Evolutionary conservation across 2,329 filamentous ascomycete genomes (phyloP).

Genomic region (Arthrinium puccinioides): DNA sequence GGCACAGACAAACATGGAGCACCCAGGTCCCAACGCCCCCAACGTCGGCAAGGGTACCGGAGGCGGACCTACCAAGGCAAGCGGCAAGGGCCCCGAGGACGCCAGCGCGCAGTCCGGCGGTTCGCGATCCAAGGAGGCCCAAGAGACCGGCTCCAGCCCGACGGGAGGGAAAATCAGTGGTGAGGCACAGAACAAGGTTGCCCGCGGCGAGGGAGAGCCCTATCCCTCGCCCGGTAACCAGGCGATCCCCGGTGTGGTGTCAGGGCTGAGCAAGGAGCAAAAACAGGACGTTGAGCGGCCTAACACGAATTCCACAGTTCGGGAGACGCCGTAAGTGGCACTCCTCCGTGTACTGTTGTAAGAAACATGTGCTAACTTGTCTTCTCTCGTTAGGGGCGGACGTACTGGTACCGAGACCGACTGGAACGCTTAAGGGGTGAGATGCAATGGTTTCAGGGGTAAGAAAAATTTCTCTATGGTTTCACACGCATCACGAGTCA

Average conservation of each 20-base stretch:
- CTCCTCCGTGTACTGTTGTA: not conserved
- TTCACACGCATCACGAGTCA: too few relatives aligned
- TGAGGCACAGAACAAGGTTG: slow-evolving; percentile 24
- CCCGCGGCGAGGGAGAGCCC: slow-evolving; percentile 23
- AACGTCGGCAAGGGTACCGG: slow-evolving; percentile 30
- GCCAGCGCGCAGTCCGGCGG: slow-evolving; percentile 30
- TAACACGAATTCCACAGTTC: too few relatives aligned
- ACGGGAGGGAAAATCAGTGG: slow-evolving; percentile 22
- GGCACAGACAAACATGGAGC: slow-evolving; percentile 28
- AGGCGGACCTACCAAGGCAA: slow-evolving; percentile 26
- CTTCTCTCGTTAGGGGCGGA: not conserved
- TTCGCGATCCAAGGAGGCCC: slow-evolving; percentile 29
- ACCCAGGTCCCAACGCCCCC: slow-evolving; percentile 33
- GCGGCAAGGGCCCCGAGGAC: slow-evolving; percentile 19
- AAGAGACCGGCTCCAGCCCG: slow-evolving; percentile 25
- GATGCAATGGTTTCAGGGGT: too few relatives aligned
- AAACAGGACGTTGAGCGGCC: slow-evolving; percentile 50
- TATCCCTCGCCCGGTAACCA: slow-evolving; percentile 46
- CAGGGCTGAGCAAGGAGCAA: slow-evolving; percentile 40
- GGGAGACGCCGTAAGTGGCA: too few relatives aligned
- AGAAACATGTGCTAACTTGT: not conserved
- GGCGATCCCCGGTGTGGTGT: slow-evolving; percentile 28
- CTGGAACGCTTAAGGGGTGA: slow-evolving; percentile 4
- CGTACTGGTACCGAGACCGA: not conserved
- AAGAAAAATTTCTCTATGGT: too few relatives aligned